Conservation (phyloP, 2,329 filamentous ascomycete species). For the Teratosphaeria nubilosa region DNA sequence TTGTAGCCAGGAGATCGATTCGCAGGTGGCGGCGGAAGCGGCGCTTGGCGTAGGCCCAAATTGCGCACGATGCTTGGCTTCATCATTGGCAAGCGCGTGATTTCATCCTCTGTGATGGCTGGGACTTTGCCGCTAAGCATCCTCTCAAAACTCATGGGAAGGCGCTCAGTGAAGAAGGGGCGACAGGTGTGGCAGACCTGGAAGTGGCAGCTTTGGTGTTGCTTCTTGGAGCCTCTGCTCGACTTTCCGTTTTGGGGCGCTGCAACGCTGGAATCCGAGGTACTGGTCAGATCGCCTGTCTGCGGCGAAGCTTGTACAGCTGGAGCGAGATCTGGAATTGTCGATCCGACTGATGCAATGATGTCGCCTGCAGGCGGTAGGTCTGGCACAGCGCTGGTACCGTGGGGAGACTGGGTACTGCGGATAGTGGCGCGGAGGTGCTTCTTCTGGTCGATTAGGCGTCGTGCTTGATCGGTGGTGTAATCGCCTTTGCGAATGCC, state of each 20-base stretch:
- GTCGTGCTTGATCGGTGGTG: conserved; percentile 31
- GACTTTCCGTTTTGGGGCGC: conserved; percentile 1
- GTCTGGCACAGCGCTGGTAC: neutral
- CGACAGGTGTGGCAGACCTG: conserved; percentile 42
- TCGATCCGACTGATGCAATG: conserved; percentile 16
- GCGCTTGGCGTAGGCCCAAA: conserved; percentile 22
- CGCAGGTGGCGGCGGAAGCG: conserved; percentile 1
- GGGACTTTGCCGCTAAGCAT: conserved; percentile 29
- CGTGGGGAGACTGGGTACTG: conserved; percentile 3
- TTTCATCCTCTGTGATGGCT: conserved; percentile 25
- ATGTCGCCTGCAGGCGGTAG: conserved; percentile 8
- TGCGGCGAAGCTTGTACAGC: neutral
- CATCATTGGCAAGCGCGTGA: conserved; percentile 25
- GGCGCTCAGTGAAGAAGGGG: conserved; percentile 38
- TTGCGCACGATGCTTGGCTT: conserved; percentile 25
- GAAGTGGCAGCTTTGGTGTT: conserved; percentile 29
- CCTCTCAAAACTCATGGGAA: conserved; percentile 35
- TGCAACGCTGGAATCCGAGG: conserved; percentile 1
- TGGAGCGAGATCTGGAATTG: conserved; percentile 2
- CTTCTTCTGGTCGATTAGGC: conserved; percentile 33
- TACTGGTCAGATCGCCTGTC: conserved; percentile 11
- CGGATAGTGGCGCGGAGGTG: conserved; percentile 21
- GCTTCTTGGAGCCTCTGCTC: neutral
- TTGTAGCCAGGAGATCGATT: conserved; percentile 10
- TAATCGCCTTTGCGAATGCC: conserved; percentile 35